Conservation (phyloP, 805 yeast species). For the Wickerhamiella brachini region DNA sequence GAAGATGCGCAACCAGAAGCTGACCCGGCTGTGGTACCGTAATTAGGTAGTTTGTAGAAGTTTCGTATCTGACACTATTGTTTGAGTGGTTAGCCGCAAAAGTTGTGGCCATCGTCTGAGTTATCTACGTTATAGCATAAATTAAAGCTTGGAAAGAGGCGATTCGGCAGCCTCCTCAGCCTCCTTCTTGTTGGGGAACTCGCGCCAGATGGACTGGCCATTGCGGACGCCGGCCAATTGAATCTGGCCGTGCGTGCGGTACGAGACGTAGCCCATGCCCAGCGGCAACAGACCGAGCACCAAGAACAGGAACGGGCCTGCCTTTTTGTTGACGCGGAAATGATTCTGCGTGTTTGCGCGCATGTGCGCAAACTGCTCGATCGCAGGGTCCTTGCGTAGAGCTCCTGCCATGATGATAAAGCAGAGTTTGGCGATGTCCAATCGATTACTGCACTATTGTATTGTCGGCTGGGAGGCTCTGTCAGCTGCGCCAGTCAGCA, state of each 20-base stretch:
- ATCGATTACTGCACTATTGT: too few relatives aligned
- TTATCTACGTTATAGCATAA: too few relatives aligned
- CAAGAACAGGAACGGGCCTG: conserved; percentile 21
- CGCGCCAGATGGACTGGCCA: conserved; percentile 13
- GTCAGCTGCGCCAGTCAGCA: too few relatives aligned
- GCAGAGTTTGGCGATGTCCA: background rate
- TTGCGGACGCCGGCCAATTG: conserved; percentile 19
- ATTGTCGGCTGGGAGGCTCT: too few relatives aligned
- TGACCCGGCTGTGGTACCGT: conserved; percentile 80
- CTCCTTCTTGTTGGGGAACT: conserved; percentile 8
- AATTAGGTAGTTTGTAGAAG: conserved; percentile 11
- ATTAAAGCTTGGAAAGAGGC: background rate
- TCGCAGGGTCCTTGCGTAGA: conserved; percentile 23
- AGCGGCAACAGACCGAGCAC: conserved; percentile 24
- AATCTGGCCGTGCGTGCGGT: conserved; percentile 22
- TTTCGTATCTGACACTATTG: too few relatives aligned
- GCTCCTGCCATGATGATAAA: conserved; percentile 18
- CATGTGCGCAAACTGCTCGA: conserved; percentile 25
- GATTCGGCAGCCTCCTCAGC: background rate
- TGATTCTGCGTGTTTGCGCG: conserved; percentile 19
- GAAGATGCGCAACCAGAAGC: conserved; percentile 73
- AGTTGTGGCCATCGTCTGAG: too few relatives aligned
- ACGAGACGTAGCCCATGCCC: conserved; percentile 24
- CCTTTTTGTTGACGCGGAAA: conserved; percentile 20
- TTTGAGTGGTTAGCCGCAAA: too few relatives aligned